Conservation (phyloP, 2,329 filamentous ascomycete species). For the Onygena corvina region DNA sequence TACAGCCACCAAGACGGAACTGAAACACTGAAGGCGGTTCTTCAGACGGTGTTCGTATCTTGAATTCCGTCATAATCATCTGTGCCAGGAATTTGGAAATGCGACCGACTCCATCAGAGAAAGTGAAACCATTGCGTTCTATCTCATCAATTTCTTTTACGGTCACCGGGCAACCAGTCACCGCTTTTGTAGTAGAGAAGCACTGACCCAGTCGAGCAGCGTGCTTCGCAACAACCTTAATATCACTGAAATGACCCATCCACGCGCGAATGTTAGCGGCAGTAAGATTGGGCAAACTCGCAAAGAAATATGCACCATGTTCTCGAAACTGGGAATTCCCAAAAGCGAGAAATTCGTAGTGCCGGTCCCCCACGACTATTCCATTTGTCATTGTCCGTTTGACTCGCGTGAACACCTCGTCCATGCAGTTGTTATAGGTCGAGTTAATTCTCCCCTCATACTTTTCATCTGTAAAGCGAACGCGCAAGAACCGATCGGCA, state of each 20-base stretch:
- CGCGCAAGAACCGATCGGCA: slow-evolving; percentile 70
- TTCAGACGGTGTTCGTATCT: slow-evolving; percentile 42
- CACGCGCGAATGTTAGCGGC: slow-evolving; percentile 67
- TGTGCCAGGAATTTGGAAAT: slow-evolving; percentile 69
- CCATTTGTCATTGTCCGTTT: slow-evolving; percentile 61
- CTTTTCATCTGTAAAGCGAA: slow-evolving; percentile 80
- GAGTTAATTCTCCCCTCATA: slow-evolving; percentile 49
- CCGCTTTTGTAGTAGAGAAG: slow-evolving; percentile 79
- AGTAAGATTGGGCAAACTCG: slow-evolving; percentile 52
- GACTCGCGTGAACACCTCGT: slow-evolving; percentile 63
- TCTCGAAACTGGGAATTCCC: slow-evolving; percentile 93
- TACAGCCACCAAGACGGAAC: slow-evolving; percentile 83
- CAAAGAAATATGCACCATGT: slow-evolving; percentile 86
- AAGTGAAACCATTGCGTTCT: slow-evolving; percentile 54
- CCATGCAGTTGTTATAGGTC: slow-evolving; percentile 45
- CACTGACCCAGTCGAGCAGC: slow-evolving; percentile 84
- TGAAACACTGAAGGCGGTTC: slow-evolving; percentile 71
- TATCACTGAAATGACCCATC: slow-evolving; percentile 78
- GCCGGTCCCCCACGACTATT: slow-evolving; percentile 67
- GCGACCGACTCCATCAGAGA: slow-evolving; percentile 87
- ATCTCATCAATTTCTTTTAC: slow-evolving; percentile 57
- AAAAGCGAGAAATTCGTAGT: slow-evolving; percentile 83
- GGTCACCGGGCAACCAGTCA: slow-evolving; percentile 50
- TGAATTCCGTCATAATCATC: slow-evolving; percentile 60
- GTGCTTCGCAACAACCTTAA: slow-evolving; percentile 75